Percentiles rank a stretch among this genome's conserved stretches.
phyloP scores from a whole-genome alignment of 2,329 filamentous ascomycete genomes.

The Pezicula neosporulosa region DNA sequence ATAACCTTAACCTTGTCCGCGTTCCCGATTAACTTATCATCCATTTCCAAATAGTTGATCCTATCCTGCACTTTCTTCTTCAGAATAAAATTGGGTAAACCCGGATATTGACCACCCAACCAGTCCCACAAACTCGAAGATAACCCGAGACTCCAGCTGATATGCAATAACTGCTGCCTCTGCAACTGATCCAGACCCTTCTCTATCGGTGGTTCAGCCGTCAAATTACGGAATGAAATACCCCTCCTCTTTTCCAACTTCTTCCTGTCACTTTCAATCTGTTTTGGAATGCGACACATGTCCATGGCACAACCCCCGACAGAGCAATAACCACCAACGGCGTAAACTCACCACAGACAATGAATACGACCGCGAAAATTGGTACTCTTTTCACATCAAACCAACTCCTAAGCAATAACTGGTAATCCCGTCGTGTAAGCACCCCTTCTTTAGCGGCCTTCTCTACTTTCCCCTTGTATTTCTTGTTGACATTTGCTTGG shows the following conservation, averaged over 20 bases:
- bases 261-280: slow-evolving; percentile 57
- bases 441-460: slow-evolving; percentile 29
- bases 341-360: slow-evolving; percentile 83
- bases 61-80: slow-evolving; percentile 46
- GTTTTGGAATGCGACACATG: slow-evolving; percentile 79
- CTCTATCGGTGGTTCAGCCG: slow-evolving; percentile 21
- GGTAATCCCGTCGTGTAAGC: slow-evolving; percentile 64
- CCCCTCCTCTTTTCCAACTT: slow-evolving; percentile 49
- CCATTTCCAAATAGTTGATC: slow-evolving; percentile 62
- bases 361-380: slow-evolving; percentile 69
- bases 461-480: slow-evolving; percentile 29
- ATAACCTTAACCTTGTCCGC: slow-evolving; percentile 60
- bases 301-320: slow-evolving; percentile 68
- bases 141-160: slow-evolving; percentile 35
- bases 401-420: slow-evolving; percentile 63
- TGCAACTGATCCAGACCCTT: slow-evolving; percentile 27
- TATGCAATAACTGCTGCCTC: slow-evolving; percentile 35
- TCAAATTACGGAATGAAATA: slow-evolving; percentile 41
- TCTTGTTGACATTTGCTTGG: slow-evolving; percentile 44
- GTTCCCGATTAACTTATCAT: slow-evolving; percentile 65
- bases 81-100: slow-evolving; percentile 47
- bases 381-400: slow-evolving; percentile 78
- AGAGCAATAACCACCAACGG: slow-evolving; percentile 74
- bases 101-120: slow-evolving; percentile 32
- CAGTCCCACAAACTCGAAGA: slow-evolving; percentile 39